Evolutionary conservation across 1,284 basidiomycete species (phyloP), one percentile per base, ranked within the genome.

Genomic region (Paramarasmius palmivorus): DNA sequence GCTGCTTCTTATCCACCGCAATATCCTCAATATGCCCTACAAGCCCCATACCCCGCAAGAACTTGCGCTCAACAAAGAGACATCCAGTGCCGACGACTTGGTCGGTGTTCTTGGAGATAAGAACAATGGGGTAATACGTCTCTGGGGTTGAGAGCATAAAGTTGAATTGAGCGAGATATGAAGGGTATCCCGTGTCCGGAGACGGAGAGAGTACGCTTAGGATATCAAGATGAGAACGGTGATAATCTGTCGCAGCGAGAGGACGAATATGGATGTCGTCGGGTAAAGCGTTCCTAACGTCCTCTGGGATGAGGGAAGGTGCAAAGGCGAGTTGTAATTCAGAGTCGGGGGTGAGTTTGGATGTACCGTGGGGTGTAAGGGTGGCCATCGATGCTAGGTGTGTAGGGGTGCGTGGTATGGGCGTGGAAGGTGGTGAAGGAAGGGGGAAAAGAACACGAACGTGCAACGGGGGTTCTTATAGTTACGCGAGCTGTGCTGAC

Each of bases 11-110:
- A 71, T 92, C 88, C 3, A 98, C 95, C 1, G 93, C 94, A 59
- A 99, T 98, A 68, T 99, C 96, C 73, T 99, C 96, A 58, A 99
- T 96, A 68, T 99, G 96, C 0, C 94, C 96, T 8, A 93, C 92
- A 53, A 79, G 77, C 19, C 92, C 92, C 15, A 90, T 76, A 7
- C 81, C 83, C 22, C 94, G 82, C 20, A 95, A 74, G 78, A 98
- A 98, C 77, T 99, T 98, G 76, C 87, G 88, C 71, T 98, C 95
- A 57, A 96, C 70, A 65, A 98, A 86, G 47, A 97, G 76, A 6
- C 87, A 86, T 14, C 95, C 96, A 20, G 90, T 85, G 23, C 82
- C 95, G 38, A 96, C 90, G 65, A 99, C 86, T 59, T 78, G 74
- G 74, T 97, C 93, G 0, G 84, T 81, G 10, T 73, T 65, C 50